phyloP scores from a whole-genome alignment of 768 basidiomycete species.

The Amanita molliuscula region DNA sequence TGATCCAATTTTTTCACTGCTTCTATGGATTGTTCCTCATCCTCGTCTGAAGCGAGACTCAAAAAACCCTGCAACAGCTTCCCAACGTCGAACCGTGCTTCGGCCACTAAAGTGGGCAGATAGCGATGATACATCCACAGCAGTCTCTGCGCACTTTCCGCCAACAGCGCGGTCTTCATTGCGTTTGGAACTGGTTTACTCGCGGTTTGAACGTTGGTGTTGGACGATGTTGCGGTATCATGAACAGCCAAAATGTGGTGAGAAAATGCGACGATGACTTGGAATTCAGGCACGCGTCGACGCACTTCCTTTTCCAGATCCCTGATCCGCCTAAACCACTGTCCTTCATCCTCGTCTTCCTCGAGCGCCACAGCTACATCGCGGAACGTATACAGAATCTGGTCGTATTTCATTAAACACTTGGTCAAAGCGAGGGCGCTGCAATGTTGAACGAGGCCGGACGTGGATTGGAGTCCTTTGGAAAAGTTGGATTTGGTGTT shows the following conservation, averaged over 20 bases:
- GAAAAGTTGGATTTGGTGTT: constrained; percentile 67
- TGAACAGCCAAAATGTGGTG: constrained; percentile 28
- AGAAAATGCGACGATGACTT: constrained; percentile 76
- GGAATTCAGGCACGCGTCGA: constrained; percentile 75
- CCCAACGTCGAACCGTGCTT: constrained; percentile 80
- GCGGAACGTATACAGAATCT: constrained; percentile 39
- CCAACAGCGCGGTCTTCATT: constrained; percentile 50
- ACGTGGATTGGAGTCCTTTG: constrained; percentile 64
- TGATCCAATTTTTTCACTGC: constrained; percentile 28
- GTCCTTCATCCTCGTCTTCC: constrained; percentile 51
- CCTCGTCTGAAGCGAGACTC: background rate
- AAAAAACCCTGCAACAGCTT: constrained; percentile 51
- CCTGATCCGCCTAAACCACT: constrained; percentile 55
- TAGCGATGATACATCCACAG: constrained; percentile 80
- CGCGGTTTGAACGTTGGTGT: constrained; percentile 5
- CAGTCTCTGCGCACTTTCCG: constrained; percentile 72
- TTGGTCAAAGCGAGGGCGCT: constrained; percentile 71
- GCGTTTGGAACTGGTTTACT: constrained; percentile 12
- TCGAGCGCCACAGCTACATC: constrained; percentile 43
- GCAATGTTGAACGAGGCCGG: constrained; percentile 76
- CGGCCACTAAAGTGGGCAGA: constrained; percentile 63
- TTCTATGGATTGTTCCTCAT: constrained; percentile 9
- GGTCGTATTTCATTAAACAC: constrained; percentile 61
- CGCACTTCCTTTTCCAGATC: constrained; percentile 74
- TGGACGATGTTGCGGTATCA: background rate